A percentile compares a stretch with the other conserved stretches of the same genome.
Conservation (phyloP, 176 grass and related monocot genomes). For the Oryza punctata region DNA sequence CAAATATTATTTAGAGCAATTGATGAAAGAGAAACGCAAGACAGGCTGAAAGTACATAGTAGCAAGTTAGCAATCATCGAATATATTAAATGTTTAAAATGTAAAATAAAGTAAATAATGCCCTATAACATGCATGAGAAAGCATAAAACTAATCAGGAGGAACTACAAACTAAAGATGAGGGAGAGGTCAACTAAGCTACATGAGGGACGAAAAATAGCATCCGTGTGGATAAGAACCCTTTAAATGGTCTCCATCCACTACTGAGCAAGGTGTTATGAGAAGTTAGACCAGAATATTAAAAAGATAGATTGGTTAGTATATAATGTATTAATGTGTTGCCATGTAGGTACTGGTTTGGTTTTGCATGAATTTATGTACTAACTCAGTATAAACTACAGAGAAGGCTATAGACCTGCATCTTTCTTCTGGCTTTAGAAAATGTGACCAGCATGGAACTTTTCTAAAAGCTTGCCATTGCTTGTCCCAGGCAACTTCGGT, state of each 20-base stretch:
- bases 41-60: slow-evolving; percentile 7
- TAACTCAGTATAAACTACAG: background rate
- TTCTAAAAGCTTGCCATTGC: slow-evolving; percentile 80
- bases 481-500: slow-evolving; percentile 74
- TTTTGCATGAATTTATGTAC: background rate
- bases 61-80: background rate
- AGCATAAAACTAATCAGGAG: background rate
- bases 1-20: background rate
- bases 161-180: background rate
- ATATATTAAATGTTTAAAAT: background rate
- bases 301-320: background rate
- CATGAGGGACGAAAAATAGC: background rate
- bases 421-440: slow-evolving; percentile 66
- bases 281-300: slow-evolving; percentile 20
- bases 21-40: background rate
- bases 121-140: background rate
- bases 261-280: background rate
- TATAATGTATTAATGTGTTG: background rate
- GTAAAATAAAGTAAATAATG: background rate
- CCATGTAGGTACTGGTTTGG: background rate
- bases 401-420: slow-evolving; percentile 66
- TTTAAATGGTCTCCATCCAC: background rate
- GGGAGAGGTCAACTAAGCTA: background rate
- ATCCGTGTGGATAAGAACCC: background rate
- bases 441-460: slow-evolving; percentile 95